Percentiles rank a stretch among this genome's conserved stretches.
Evolutionary conservation across 768 basidiomycete species (phyloP).

Genomic region (Amanita subjunquillea): DNA sequence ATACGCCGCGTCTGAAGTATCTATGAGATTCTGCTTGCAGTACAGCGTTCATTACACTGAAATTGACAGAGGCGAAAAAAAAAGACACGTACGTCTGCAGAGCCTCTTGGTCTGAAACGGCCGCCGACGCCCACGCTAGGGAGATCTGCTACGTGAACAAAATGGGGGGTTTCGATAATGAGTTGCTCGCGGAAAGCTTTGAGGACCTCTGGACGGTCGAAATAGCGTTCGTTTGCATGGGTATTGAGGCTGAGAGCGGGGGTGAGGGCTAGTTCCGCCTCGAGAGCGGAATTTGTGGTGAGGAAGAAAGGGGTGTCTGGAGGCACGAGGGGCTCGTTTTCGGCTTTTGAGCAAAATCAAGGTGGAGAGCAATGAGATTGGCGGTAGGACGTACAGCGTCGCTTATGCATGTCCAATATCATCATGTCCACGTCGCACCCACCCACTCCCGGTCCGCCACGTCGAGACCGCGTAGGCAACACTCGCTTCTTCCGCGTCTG

Average conservation of each 20-base stretch:
- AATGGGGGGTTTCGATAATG: constrained; percentile 74
- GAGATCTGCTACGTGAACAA: constrained; percentile 33
- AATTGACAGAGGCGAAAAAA: background rate
- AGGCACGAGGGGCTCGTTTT: constrained; percentile 65
- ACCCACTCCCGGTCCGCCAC: constrained; percentile 73
- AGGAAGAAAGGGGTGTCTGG: constrained; percentile 55
- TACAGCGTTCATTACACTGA: background rate
- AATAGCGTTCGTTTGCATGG: constrained; percentile 60
- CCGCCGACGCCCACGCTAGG: constrained; percentile 55
- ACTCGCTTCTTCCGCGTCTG: constrained; percentile 63
- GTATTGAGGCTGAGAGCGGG: constrained; percentile 39
- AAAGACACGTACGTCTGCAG: constrained; percentile 53
- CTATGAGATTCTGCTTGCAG: constrained; percentile 34
- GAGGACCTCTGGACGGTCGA: constrained; percentile 69
- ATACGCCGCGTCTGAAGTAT: constrained; percentile 76
- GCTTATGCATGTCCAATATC: constrained; percentile 74
- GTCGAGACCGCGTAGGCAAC: constrained; percentile 69
- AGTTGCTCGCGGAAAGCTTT: constrained; percentile 58
- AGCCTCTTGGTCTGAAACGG: constrained; percentile 58
- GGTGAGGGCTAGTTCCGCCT: constrained; percentile 29
- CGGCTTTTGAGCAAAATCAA: constrained; percentile 30
- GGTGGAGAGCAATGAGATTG: constrained; percentile 3
- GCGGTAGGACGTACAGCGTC: constrained; percentile 47
- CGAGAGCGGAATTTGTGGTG: constrained; percentile 56
- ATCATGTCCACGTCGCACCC: constrained; percentile 71